Evolutionary conservation across 768 basidiomycete genomes (phyloP).

Genomic region (Amanita jacksonii): DNA sequence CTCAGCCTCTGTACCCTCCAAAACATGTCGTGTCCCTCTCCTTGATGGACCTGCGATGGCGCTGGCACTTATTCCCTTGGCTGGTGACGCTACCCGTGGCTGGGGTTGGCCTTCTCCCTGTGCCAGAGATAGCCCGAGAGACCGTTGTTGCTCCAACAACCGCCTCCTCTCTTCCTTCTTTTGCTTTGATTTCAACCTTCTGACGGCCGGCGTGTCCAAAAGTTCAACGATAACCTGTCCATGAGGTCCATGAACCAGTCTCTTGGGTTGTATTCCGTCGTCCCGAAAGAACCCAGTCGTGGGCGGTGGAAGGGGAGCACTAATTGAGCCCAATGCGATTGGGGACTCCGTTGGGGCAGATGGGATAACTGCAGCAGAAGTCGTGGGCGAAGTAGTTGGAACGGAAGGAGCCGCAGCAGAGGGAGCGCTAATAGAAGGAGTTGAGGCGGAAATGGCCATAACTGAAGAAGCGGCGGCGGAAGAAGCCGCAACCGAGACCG

Average conservation of each 20-base stretch:
- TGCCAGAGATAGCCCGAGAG: neutral
- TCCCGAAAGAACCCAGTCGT: constrained; percentile 9
- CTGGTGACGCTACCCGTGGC: too few relatives aligned
- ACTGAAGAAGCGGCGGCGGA: neutral
- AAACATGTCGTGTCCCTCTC: neutral
- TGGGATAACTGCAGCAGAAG: neutral
- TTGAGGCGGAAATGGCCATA: neutral
- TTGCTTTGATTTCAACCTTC: constrained; percentile 45
- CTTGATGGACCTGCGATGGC: neutral
- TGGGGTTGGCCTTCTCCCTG: too few relatives aligned
- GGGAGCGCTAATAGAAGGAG: too few relatives aligned
- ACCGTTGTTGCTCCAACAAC: constrained; percentile 15
- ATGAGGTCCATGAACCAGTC: constrained; percentile 23
- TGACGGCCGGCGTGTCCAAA: constrained; percentile 61
- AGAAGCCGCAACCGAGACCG: too few relatives aligned
- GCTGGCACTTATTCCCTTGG: constrained; percentile 6
- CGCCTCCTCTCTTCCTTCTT: constrained; percentile 31
- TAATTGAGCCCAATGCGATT: neutral
- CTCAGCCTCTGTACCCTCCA: constrained; percentile 1
- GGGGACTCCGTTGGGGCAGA: too few relatives aligned
- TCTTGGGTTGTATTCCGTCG: constrained; percentile 14
- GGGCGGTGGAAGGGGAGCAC: neutral
- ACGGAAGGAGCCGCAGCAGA: neutral
- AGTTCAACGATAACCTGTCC: constrained; percentile 60
- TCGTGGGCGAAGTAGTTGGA: neutral